A percentile compares a stretch with the other conserved stretches of the same genome.
These are phyloP conservation scores for Patellifolia procumbens DNA, from an alignment of 179 eudicot species.

Conservation along the genomic window DNA sequence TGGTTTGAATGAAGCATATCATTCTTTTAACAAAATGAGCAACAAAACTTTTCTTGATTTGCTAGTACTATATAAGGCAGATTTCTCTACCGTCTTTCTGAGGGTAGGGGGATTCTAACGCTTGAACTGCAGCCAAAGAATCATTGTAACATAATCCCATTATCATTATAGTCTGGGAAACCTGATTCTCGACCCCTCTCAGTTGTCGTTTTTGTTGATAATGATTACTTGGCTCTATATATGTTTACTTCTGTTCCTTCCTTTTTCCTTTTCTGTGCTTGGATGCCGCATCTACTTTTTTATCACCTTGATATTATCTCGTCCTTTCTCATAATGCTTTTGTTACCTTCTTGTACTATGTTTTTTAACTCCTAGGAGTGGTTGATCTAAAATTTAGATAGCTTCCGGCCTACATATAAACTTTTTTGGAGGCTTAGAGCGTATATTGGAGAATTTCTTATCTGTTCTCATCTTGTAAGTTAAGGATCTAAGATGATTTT, in stretches of 20 bases:
- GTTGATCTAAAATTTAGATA: not conserved
- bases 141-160: not conserved
- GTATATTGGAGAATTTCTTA: not conserved
- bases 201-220: not conserved
- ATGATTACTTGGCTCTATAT: not conserved
- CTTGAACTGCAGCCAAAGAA: not conserved
- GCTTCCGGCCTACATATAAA: not conserved
- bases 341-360: not conserved
- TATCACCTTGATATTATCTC: not conserved
- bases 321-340: not conserved
- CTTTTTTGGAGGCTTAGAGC: not conserved
- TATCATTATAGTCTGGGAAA: not conserved
- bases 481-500: not conserved
- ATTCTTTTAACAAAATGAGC: not conserved
- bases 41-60: not conserved
- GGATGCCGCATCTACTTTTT: not conserved
- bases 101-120: not conserved
- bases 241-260: not conserved
- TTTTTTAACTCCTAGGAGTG: not conserved
- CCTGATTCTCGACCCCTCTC: not conserved
- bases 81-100: no score
- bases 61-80: not conserved
- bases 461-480: not conserved
- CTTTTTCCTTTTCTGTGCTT: not conserved
- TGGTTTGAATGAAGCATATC: not conserved